Percentiles rank a stretch among this genome's conserved stretches.
Evolutionary conservation across 768 basidiomycete species (phyloP).

Genomic region (Leccinum longicurvipes): DNA sequence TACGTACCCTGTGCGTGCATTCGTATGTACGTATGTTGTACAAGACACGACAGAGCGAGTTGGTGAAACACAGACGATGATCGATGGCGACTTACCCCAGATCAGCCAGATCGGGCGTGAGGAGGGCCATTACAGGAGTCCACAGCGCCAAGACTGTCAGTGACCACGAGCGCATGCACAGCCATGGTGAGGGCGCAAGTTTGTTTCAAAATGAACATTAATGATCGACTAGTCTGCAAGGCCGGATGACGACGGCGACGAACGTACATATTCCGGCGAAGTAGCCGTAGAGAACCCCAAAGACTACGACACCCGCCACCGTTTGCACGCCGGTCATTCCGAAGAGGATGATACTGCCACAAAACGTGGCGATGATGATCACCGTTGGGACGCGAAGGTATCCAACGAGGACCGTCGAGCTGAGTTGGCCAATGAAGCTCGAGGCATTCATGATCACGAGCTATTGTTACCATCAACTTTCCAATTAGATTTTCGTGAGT

Average conservation of each 20-base stretch:
- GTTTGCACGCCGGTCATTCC: conserved; percentile 44
- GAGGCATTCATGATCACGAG: no score
- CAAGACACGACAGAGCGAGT: not conserved
- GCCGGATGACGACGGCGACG: not conserved
- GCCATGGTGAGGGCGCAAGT: not conserved
- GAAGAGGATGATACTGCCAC: conserved; percentile 42
- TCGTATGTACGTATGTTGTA: not conserved
- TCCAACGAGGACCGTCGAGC: no score
- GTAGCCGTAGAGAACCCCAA: conserved; percentile 48
- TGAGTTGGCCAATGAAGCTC: no score
- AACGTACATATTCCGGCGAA: conserved; percentile 46
- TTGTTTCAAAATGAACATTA: not conserved
- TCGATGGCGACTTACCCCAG: conserved; percentile 38
- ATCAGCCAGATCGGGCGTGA: conserved; percentile 48
- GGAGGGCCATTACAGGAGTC: conserved; percentile 42
- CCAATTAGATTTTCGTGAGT: no score
- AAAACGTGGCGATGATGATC: conserved; percentile 34
- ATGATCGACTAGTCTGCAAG: not conserved
- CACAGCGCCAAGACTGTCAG: conserved; percentile 38
- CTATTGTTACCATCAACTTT: no score
- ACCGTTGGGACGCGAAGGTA: conserved; percentile 42
- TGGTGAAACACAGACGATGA: not conserved
- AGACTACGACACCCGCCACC: conserved; percentile 37
- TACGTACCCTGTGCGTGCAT: conserved; percentile 33
- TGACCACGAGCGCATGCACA: not conserved